Conservation (phyloP, 176 grass and related monocot species). For the Saccharum spontaneum region DNA sequence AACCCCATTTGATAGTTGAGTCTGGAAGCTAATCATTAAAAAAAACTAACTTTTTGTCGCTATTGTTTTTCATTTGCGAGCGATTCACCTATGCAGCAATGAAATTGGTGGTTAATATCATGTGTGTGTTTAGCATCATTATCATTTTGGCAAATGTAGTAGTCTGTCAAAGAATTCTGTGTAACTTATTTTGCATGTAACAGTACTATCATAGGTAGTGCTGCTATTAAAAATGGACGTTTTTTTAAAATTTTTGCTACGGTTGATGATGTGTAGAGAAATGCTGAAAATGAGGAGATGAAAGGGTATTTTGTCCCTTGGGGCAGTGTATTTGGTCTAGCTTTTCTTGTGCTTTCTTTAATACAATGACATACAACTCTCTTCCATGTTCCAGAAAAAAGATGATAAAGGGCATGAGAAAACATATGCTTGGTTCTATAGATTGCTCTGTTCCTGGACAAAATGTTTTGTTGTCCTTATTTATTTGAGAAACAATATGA, state of each 20-base stretch:
- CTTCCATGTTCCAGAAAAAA: not conserved
- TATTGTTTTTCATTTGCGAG: not conserved
- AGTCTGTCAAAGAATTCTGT: not conserved
- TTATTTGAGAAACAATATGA: slow-evolving; percentile 17
- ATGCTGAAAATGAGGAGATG: not conserved
- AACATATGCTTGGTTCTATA: not conserved
- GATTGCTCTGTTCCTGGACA: not conserved
- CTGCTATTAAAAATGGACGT: not conserved
- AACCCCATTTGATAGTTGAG: not conserved
- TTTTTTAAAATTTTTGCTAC: not conserved
- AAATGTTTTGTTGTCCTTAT: slow-evolving; percentile 5
- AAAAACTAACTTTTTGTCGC: not conserved
- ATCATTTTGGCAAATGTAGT: not conserved
- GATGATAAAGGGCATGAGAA: not conserved
- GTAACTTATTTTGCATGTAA: not conserved
- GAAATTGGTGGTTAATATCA: slow-evolving; percentile 12
- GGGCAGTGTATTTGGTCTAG: not conserved
- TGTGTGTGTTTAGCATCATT: not conserved
- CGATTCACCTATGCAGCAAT: slow-evolving; percentile 2
- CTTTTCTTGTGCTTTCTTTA: not conserved
- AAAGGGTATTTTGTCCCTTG: not conserved
- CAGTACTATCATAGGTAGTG: too few species aligned
- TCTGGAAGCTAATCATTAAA: not conserved
- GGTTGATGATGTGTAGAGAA: not conserved
- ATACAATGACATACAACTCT: not conserved